phyloP scores from a whole-genome alignment of 2,329 filamentous ascomycete species.

The Ophiostoma pallidulum region DNA sequence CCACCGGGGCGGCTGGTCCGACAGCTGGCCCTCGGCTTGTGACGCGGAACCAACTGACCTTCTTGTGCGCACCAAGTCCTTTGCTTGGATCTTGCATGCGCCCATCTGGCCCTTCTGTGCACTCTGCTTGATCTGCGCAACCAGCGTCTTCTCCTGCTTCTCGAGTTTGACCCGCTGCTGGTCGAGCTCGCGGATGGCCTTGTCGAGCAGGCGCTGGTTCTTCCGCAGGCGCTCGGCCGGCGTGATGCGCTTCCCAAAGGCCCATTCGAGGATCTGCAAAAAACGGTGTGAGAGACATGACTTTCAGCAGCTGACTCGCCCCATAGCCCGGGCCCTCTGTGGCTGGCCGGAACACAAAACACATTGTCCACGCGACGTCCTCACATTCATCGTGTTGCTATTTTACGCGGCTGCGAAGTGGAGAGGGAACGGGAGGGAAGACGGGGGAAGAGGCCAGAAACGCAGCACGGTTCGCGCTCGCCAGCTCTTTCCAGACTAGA shows the following conservation, averaged over 20 bases:
- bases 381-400: constrained; percentile 13
- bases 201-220: constrained; percentile 94
- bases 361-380: background rate
- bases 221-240: constrained; percentile 83
- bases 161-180: constrained; percentile 92
- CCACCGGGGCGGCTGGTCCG: too few relatives aligned
- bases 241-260: constrained; percentile 98
- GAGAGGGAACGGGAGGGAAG: background rate
- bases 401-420: too few relatives aligned
- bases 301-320: too few relatives aligned
- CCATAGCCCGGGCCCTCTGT: too few relatives aligned
- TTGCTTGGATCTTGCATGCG: constrained; percentile 97
- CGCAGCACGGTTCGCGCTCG: too few relatives aligned
- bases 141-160: constrained; percentile 96
- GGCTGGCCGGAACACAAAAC: too few relatives aligned
- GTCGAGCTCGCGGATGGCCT: constrained; percentile 92
- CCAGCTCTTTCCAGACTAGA: background rate
- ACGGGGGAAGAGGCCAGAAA: background rate
- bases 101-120: constrained; percentile 98
- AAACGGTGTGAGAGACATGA: too few relatives aligned
- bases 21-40: background rate
- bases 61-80: constrained; percentile 87
- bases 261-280: constrained; percentile 90
- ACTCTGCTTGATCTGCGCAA: constrained; percentile 94
- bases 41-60: constrained; percentile 36